Percentiles rank a stretch among this genome's conserved stretches.
Conservation (phyloP, 1,139 yeast species). For the Geotrichum australiense region DNA sequence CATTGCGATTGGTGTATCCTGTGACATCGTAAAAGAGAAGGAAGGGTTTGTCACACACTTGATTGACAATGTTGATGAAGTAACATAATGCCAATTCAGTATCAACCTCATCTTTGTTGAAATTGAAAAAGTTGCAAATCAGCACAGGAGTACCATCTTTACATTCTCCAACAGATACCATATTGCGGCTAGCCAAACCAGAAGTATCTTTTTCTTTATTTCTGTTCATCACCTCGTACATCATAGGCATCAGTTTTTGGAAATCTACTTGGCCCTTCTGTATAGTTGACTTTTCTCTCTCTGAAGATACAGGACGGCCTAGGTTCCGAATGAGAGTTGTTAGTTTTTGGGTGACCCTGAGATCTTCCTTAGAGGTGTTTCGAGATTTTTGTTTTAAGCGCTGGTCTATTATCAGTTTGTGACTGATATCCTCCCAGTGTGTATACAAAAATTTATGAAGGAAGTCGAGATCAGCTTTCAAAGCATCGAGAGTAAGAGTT, state of each 20-base stretch:
- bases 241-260: constrained; percentile 28
- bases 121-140: constrained; percentile 45
- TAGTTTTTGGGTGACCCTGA: constrained; percentile 19
- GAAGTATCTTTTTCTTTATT: constrained; percentile 52
- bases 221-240: constrained; percentile 70
- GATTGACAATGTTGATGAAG: constrained; percentile 59
- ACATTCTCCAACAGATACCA: constrained; percentile 58
- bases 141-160: constrained; percentile 69
- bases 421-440: constrained; percentile 47
- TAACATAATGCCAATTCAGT: constrained; percentile 54
- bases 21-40: constrained; percentile 65
- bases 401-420: constrained; percentile 26
- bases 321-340: constrained; percentile 24
- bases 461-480: constrained; percentile 24
- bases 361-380: constrained; percentile 11
- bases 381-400: constrained; percentile 14
- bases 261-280: background rate
- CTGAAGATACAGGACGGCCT: constrained; percentile 23
- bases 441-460: constrained; percentile 61
- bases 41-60: constrained; percentile 67
- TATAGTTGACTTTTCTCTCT: background rate
- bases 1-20: constrained; percentile 40
- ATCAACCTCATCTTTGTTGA: constrained; percentile 42
- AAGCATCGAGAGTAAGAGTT: too few relatives aligned
- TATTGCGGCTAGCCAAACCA: constrained; percentile 39